Conservation (phyloP, 371 early-diverging fungal genomes). For the Zancudomyces culisetae region DNA sequence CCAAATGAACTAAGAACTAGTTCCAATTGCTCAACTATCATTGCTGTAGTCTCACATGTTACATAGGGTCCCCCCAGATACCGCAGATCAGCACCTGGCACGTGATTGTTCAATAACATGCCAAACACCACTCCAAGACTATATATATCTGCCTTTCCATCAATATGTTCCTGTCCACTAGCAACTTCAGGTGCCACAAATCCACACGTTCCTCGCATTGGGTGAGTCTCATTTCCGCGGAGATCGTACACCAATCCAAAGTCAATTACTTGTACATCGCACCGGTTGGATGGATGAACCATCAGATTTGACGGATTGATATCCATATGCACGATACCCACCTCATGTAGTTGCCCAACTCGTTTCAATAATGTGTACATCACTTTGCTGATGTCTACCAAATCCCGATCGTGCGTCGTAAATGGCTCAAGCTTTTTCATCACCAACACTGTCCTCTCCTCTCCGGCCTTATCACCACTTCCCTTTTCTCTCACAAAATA, state of each 20-base stretch:
- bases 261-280: conserved; percentile 39
- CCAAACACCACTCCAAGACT: conserved; percentile 43
- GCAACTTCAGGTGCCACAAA: conserved; percentile 60
- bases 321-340: conserved; percentile 41
- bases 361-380: conserved; percentile 28
- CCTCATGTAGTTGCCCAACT: conserved; percentile 25
- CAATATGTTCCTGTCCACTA: conserved; percentile 4
- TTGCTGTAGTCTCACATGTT: conserved; percentile 30
- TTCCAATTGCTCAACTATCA: conserved; percentile 24
- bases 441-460: conserved; percentile 30
- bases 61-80: conserved; percentile 40
- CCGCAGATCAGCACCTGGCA: conserved; percentile 31
- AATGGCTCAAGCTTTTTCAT: conserved; percentile 27
- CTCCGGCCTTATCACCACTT: too few species aligned
- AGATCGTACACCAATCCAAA: conserved; percentile 37
- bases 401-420: conserved; percentile 17
- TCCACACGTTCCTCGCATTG: conserved; percentile 48
- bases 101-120: conserved; percentile 37
- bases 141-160: conserved; percentile 34
- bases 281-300: conserved; percentile 28
- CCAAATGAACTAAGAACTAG: background rate
- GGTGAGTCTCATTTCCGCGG: conserved; percentile 12
- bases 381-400: conserved; percentile 18
- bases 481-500: conserved; percentile 30
- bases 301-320: conserved; percentile 41